Conservation (phyloP, 2,329 filamentous ascomycete species). For the Fusarium sp. region DNA sequence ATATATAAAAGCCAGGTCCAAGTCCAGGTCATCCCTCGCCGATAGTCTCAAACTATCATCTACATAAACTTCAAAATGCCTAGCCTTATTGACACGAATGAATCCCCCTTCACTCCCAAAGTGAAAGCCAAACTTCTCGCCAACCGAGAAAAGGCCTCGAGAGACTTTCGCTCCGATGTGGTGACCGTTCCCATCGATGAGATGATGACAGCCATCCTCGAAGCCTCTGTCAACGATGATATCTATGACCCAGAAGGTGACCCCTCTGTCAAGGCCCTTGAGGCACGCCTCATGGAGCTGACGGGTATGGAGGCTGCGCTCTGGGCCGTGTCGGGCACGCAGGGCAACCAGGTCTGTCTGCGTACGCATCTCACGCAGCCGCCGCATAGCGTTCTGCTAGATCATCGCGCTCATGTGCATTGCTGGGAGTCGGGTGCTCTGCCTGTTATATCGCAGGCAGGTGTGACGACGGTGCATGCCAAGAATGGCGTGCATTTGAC, state of each 20-base stretch:
- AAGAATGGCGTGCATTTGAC: slow-evolving; percentile 80
- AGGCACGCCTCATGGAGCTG: slow-evolving; percentile 42
- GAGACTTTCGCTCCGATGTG: slow-evolving; percentile 51
- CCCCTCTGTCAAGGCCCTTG: slow-evolving; percentile 47
- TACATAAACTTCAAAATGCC: slow-evolving; percentile 19
- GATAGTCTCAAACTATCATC: neutral
- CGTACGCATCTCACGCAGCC: slow-evolving; percentile 50
- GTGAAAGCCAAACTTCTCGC: slow-evolving; percentile 26
- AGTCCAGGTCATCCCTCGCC: neutral
- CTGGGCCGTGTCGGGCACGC: slow-evolving; percentile 48
- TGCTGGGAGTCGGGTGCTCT: slow-evolving; percentile 75
- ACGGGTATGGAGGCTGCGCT: slow-evolving; percentile 50
- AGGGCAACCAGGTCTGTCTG: slow-evolving; percentile 51
- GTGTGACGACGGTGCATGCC: slow-evolving; percentile 75
- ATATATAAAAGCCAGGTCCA: neutral
- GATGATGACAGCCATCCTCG: slow-evolving; percentile 50
- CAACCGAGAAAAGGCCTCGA: slow-evolving; percentile 37
- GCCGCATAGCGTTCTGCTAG: slow-evolving; percentile 56
- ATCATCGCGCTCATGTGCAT: slow-evolving; percentile 81
- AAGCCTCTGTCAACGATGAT: slow-evolving; percentile 50
- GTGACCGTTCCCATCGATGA: slow-evolving; percentile 47
- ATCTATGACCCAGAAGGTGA: slow-evolving; percentile 50
- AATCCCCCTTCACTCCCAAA: slow-evolving; percentile 32
- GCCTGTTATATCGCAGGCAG: slow-evolving; percentile 77
- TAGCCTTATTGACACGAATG: slow-evolving; percentile 8